Percentiles rank a stretch among this genome's conserved stretches.
Conservation (phyloP, 2,329 filamentous ascomycete genomes). For the Trichoderma afroharzianum region DNA sequence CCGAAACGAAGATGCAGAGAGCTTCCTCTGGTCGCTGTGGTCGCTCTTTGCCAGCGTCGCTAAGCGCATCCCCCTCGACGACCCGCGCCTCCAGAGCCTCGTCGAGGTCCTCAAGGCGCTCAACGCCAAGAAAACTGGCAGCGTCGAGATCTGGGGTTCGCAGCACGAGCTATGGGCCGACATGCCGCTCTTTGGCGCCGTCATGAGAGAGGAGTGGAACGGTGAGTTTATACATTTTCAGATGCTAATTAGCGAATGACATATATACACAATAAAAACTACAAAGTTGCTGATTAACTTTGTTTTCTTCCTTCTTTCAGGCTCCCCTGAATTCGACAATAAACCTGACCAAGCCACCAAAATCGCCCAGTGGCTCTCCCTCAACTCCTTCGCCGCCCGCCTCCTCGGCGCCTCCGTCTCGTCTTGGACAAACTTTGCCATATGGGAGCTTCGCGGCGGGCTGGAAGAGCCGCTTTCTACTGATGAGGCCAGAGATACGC, state of each 20-base stretch:
- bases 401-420: conserved; percentile 25
- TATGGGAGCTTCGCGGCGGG: conserved; percentile 30
- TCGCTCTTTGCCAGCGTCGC: conserved; percentile 25
- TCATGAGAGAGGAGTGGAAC: conserved; percentile 31
- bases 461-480: conserved; percentile 28
- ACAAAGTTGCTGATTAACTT: neutral
- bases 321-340: conserved; percentile 25
- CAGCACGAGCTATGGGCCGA: conserved; percentile 28
- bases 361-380: conserved; percentile 28
- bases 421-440: conserved; percentile 27
- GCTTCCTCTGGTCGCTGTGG: conserved; percentile 32
- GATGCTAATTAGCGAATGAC: neutral
- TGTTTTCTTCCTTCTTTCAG: conserved; percentile 18
- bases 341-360: conserved; percentile 22
- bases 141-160: conserved; percentile 29
- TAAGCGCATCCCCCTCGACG: conserved; percentile 27
- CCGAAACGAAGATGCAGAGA: conserved; percentile 21
- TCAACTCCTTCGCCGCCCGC: conserved; percentile 34
- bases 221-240: conserved; percentile 21
- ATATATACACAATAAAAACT: neutral
- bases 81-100: conserved; percentile 26
- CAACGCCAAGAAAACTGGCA: conserved; percentile 22
- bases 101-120: conserved; percentile 24
- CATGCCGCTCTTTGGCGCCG: conserved; percentile 30
- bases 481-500: conserved; percentile 20